Conservation (phyloP, 2,329 filamentous ascomycete genomes). For the Hypoxylon sp. region DNA sequence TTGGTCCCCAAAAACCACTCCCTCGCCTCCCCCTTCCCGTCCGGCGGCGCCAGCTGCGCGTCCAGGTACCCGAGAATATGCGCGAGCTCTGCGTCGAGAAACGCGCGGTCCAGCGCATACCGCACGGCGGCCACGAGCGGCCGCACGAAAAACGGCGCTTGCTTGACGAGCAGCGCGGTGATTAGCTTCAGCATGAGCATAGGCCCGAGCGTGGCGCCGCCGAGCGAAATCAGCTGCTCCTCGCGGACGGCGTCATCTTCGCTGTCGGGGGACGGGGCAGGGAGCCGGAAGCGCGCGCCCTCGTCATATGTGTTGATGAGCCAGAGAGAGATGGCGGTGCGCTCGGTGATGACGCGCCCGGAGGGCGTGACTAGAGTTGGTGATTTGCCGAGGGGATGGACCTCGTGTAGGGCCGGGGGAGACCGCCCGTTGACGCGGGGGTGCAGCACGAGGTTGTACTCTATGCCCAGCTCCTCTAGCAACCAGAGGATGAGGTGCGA, state of each 20-base stretch:
- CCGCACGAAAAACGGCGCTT: constrained; percentile 36
- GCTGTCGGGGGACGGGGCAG: neutral
- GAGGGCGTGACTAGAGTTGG: constrained; percentile 39
- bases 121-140: constrained; percentile 17
- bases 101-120: constrained; percentile 26
- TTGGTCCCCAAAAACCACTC: constrained; percentile 39
- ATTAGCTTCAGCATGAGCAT: constrained; percentile 32
- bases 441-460: constrained; percentile 42
- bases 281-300: constrained; percentile 31
- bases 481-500: constrained; percentile 43
- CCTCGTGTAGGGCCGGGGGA: constrained; percentile 25
- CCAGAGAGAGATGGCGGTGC: constrained; percentile 41
- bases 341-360: constrained; percentile 41
- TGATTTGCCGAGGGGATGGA: constrained; percentile 42
- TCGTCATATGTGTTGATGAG: constrained; percentile 41
- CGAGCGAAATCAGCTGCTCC: constrained; percentile 40
- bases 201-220: constrained; percentile 27
- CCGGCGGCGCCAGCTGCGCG: constrained; percentile 20
- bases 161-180: constrained; percentile 13
- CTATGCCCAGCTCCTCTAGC: constrained; percentile 42
- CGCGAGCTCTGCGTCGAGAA: constrained; percentile 37
- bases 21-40: constrained; percentile 16
- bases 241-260: constrained; percentile 38
- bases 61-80: constrained; percentile 31
- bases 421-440: constrained; percentile 26